Percentiles rank a stretch among this genome's conserved stretches.
phyloP scores from a whole-genome alignment of 768 basidiomycete genomes.

The Podaxis sp. region DNA sequence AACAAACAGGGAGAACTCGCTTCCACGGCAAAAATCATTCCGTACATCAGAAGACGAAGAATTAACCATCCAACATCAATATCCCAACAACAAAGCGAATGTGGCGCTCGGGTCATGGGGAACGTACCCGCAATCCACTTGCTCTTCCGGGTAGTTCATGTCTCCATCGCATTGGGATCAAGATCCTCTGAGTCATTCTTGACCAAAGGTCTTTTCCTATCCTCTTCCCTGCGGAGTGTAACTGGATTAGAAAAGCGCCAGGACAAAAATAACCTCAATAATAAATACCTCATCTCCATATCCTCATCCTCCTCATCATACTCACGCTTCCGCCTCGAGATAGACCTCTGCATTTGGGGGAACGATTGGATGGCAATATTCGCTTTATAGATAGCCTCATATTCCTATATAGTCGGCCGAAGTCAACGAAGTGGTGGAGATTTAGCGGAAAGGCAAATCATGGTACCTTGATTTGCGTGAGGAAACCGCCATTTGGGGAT shows the following conservation, averaged over 20 bases:
- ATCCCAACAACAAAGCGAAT: background rate
- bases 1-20: constrained; percentile 4
- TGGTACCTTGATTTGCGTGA: constrained; percentile 86
- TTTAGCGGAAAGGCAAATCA: background rate
- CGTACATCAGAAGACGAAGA: background rate
- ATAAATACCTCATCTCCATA: constrained; percentile 21
- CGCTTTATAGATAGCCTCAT: constrained; percentile 90
- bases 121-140: background rate
- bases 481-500: constrained; percentile 87
- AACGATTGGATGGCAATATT: constrained; percentile 64
- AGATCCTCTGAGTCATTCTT: constrained; percentile 30
- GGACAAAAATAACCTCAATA: background rate
- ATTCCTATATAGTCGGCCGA: constrained; percentile 56
- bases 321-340: constrained; percentile 64
- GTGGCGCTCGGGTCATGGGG: background rate
- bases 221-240: constrained; percentile 36
- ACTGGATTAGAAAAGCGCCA: constrained; percentile 4
- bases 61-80: background rate
- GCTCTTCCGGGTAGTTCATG: constrained; percentile 26
- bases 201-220: constrained; percentile 47
- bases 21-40: background rate
- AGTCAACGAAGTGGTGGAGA: background rate
- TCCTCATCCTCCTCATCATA: constrained; percentile 74
- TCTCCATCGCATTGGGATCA: constrained; percentile 53
- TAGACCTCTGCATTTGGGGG: constrained; percentile 45